Evolutionary conservation across 2,329 filamentous ascomycete genomes (phyloP).

Genomic region (Neopestalotiopsis clavispora): DNA sequence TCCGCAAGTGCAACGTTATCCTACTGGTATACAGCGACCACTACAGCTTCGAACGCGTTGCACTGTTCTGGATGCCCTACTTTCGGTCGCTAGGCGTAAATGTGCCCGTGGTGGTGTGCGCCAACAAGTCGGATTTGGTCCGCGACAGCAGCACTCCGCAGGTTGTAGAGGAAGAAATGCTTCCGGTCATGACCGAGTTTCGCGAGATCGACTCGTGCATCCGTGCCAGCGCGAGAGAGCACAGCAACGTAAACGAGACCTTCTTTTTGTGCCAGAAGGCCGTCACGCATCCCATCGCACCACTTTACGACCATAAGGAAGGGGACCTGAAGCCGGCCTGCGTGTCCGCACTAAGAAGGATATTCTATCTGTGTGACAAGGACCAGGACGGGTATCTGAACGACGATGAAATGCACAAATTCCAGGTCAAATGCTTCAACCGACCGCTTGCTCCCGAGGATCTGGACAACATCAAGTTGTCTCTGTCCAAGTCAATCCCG

Average conservation of each 20-base stretch:
- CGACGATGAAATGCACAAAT: constrained; percentile 87
- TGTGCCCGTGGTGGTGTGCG: constrained; percentile 93
- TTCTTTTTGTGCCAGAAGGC: constrained; percentile 99
- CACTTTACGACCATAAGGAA: constrained; percentile 96
- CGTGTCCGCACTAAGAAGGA: constrained; percentile 81
- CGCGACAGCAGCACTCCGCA: constrained; percentile 78
- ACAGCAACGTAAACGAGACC: constrained; percentile 92
- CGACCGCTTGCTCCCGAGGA: constrained; percentile 83
- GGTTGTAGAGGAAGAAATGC: constrained; percentile 94
- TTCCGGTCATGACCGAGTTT: constrained; percentile 97
- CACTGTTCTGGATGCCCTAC: constrained; percentile 98
- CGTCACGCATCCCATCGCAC: constrained; percentile 94
- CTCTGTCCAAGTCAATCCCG: constrained; percentile 73
- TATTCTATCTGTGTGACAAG: constrained; percentile 96
- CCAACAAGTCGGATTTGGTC: constrained; percentile 93
- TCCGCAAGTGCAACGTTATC: constrained; percentile 96
- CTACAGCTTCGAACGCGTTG: constrained; percentile 97
- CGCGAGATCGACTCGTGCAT: constrained; percentile 99
- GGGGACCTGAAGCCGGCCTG: constrained; percentile 85
- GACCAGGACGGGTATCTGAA: constrained; percentile 94
- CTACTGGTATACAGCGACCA: constrained; percentile 96
- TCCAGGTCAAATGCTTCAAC: constrained; percentile 91
- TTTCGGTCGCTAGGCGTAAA: constrained; percentile 98
- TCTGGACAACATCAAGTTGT: constrained; percentile 87
- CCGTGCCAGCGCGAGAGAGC: constrained; percentile 87